Base-by-base conservation (phyloP, 2,329 filamentous ascomycete species). In the Aureobasidium uvarum region DNA sequence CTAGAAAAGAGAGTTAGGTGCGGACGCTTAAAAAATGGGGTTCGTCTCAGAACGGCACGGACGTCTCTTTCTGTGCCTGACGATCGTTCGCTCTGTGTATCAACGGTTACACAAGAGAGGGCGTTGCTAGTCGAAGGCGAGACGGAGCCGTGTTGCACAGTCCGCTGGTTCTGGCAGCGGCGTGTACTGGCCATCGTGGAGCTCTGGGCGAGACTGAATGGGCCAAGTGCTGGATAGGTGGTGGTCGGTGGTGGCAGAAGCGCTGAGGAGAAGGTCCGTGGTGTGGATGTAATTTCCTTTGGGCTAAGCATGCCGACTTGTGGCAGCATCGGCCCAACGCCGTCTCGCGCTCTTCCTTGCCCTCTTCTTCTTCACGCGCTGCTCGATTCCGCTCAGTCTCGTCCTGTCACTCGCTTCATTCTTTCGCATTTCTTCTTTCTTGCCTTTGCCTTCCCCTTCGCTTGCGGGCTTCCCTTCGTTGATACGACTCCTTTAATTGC, bases 1-100 rank as follows among this genome's bases (percentile, higher is more conserved):
- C 56, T 60, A 48, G 56, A 60, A 62, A 62, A 62, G 31, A 62
- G 58, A 62, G 58, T 62, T 62, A 48, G 55, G 39, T 50, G 45
- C 36, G 45, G 58, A 62, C 20, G 58, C 58, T 62, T 62, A 62
- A 62, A 51, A 62, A 39, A 51, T 62, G 58, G 58, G 58, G 58
- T 16, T 36, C 43, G 41, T 60, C 55, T 59, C 25, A 59, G 48
- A n/a, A 14, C 14, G 18, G 58, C 58, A 50, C 58, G 58, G 58
- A 41, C 45, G 43, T 20, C n/a, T n/a, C 28, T 36, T 13, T 36
- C 23, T 39, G 58, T 62, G 7, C 58, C 58, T 62, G 58, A 62
- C 58, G 58, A 62, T 62, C 58, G 58, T 62, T 50, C 45, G 5
- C 56, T 39, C 45, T 39, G 45, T 39, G 58, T 62, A 51, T 50